Evolutionary conservation across 2,329 filamentous ascomycete species (phyloP).

Genomic region (Laburnicola sp.): DNA sequence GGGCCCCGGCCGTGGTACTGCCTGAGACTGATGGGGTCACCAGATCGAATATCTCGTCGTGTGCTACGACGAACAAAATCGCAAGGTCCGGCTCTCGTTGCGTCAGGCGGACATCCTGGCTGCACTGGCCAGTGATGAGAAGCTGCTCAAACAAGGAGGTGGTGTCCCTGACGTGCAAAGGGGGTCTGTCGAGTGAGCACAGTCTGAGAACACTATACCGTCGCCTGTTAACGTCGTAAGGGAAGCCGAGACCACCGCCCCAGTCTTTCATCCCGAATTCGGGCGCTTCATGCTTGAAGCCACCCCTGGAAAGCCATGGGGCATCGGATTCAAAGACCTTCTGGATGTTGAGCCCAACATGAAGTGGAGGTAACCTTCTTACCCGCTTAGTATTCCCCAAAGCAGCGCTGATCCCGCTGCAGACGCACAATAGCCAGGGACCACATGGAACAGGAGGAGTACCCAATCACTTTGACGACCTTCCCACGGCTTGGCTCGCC

Average conservation of each 20-base stretch:
- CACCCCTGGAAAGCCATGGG: conserved; percentile 94
- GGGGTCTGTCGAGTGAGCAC: conserved; percentile 54
- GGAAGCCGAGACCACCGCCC: conserved; percentile 61
- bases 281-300: conserved; percentile 98
- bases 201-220: not conserved
- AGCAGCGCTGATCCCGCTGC: conserved; percentile 25
- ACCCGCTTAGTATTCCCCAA: conserved; percentile 5
- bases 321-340: conserved; percentile 93
- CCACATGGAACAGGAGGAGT: conserved; percentile 86
- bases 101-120: conserved; percentile 91
- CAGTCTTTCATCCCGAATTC: conserved; percentile 98
- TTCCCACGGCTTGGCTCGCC: conserved; percentile 89
- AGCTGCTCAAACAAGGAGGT: conserved; percentile 70
- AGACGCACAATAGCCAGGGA: conserved; percentile 87
- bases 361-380: conserved; percentile 70
- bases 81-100: conserved; percentile 81
- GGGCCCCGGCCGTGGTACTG: conserved; percentile 6
- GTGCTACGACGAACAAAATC: conserved; percentile 74
- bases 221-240: conserved; percentile 33
- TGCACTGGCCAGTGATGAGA: conserved; percentile 80
- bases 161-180: conserved; percentile 69
- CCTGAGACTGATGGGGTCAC: conserved; percentile 24
- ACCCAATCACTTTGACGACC: conserved; percentile 91
- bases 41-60: conserved; percentile 97
- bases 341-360: conserved; percentile 93